Evolutionary conservation across 2,329 filamentous ascomycete species (phyloP).

Genomic region (Dissoconium aciculare): DNA sequence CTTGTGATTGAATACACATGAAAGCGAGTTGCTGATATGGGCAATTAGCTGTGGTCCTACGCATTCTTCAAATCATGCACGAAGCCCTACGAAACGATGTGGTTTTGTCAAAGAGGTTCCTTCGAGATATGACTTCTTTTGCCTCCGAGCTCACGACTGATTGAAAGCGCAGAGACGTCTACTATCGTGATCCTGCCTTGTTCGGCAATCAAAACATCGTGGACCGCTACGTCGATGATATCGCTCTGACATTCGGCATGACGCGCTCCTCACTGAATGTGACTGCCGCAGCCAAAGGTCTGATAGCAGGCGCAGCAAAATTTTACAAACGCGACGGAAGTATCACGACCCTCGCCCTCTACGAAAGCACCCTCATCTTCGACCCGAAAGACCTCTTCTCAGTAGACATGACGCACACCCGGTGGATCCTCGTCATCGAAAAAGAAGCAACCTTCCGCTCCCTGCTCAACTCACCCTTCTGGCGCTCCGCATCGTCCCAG

Average conservation of each 20-base stretch:
- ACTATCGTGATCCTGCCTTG: conserved; percentile 58
- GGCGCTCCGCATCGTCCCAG: conserved; percentile 34
- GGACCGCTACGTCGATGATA: conserved; percentile 56
- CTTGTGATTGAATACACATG: too few species aligned
- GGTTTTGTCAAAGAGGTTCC: conserved; percentile 42
- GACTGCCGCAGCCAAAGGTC: conserved; percentile 57
- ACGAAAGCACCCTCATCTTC: conserved; percentile 48
- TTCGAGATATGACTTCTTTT: not conserved
- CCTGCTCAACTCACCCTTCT: conserved; percentile 43
- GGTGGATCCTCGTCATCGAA: conserved; percentile 61
- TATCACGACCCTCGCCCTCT: conserved; percentile 25
- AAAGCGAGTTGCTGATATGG: too few species aligned
- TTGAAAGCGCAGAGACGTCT: conserved; percentile 48
- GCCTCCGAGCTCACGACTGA: conserved; percentile 6
- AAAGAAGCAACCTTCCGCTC: conserved; percentile 74
- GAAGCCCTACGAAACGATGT: conserved; percentile 34
- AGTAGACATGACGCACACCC: conserved; percentile 35
- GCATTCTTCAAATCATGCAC: conserved; percentile 42
- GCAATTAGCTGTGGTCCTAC: conserved; percentile 36
- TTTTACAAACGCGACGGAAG: conserved; percentile 35
- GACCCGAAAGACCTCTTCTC: conserved; percentile 33
- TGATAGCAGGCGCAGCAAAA: conserved; percentile 45
- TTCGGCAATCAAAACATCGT: conserved; percentile 56
- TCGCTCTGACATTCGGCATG: conserved; percentile 54
- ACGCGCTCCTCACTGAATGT: conserved; percentile 54